A percentile compares a stretch with the other conserved stretches of the same genome.
Evolutionary conservation across 23 red algal genomes (phyloP).

Genomic region (Chondrus crispus): DNA sequence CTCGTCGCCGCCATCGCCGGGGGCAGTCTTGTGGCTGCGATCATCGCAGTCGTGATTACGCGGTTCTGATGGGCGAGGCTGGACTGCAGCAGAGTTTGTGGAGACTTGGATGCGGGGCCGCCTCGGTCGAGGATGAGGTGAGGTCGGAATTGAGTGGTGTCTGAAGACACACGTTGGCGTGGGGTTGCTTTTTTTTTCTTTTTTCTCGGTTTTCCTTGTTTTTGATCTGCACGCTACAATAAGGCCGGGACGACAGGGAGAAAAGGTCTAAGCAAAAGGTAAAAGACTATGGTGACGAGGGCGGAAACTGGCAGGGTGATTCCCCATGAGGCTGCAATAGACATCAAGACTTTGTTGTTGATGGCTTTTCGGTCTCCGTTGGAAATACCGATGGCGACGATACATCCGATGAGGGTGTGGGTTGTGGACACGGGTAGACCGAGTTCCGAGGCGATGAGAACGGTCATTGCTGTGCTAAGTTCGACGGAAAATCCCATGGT

Average conservation of each 20-base stretch:
- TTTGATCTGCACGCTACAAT: too few species aligned
- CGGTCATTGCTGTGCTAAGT: conserved; percentile 92
- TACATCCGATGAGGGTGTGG: conserved; percentile 92
- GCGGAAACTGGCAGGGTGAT: conserved; percentile 86
- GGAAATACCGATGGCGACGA: conserved; percentile 87
- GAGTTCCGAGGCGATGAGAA: conserved; percentile 86
- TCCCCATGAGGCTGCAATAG: conserved; percentile 76
- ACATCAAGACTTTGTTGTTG: conserved; percentile 69
- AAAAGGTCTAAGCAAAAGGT: conserved; percentile 51
- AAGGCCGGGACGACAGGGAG: conserved; percentile 62
- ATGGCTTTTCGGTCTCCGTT: conserved; percentile 62
- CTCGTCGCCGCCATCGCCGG: conserved; percentile 30
- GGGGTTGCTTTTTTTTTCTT: too few species aligned
- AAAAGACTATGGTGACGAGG: conserved; percentile 63
- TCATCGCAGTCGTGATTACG: conserved; percentile 40
- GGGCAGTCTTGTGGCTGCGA: conserved; percentile 17
- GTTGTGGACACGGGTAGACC: conserved; percentile 93
- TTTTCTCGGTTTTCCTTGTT: too few species aligned
- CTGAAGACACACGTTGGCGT: too few species aligned
- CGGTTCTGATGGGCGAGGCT: conserved; percentile 19
- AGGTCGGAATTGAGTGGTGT: too few species aligned
- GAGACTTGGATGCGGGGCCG: too few species aligned
- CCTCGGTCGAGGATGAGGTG: too few species aligned
- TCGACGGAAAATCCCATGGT: conserved; percentile 95
- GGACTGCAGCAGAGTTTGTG: too few species aligned